Evolutionary conservation across 148 eudicot species (phyloP).

Genomic region (Polygonum maritimum): DNA sequence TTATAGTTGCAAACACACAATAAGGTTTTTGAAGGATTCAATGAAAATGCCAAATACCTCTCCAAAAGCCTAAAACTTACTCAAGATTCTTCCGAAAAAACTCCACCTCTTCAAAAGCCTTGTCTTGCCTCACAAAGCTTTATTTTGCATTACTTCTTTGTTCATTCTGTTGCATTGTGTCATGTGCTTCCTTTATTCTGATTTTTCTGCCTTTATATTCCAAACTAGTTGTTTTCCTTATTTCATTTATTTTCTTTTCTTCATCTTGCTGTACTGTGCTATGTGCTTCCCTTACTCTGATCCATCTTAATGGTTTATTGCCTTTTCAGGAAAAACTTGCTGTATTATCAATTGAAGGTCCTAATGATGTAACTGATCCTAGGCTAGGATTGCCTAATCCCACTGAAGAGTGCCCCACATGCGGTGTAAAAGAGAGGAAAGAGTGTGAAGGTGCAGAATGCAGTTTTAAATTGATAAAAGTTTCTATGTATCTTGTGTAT

Average conservation of each 20-base stretch:
- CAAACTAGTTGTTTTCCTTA: background rate
- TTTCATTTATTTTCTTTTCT: too few relatives aligned
- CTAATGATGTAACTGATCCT: slow-evolving; percentile 67
- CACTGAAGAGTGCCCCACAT: slow-evolving; percentile 54
- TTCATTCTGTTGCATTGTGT: background rate
- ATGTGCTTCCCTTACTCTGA: background rate
- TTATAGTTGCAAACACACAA: too few relatives aligned
- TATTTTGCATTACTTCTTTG: too few relatives aligned
- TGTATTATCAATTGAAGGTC: slow-evolving; percentile 41
- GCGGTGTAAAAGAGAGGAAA: slow-evolving; percentile 53
- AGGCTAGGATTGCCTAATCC: slow-evolving; percentile 80
- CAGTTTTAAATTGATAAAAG: background rate
- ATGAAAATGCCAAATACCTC: too few relatives aligned
- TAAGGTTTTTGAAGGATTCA: too few relatives aligned
- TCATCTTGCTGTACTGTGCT: background rate
- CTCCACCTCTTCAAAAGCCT: too few relatives aligned
- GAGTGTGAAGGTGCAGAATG: slow-evolving; percentile 66
- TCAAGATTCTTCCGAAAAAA: too few relatives aligned
- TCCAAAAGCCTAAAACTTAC: too few relatives aligned
- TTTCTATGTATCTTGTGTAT: background rate
- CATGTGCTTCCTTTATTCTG: background rate
- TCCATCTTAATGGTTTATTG: background rate
- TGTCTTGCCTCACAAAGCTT: too few relatives aligned
- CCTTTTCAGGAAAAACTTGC: slow-evolving; percentile 57
- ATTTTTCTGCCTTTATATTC: background rate